Evolutionary conservation across 495 filamentous ascomycete genomes (phyloP), one percentile per base, ranked within the genome.

Genomic region (Entonaema liquescens): DNA sequence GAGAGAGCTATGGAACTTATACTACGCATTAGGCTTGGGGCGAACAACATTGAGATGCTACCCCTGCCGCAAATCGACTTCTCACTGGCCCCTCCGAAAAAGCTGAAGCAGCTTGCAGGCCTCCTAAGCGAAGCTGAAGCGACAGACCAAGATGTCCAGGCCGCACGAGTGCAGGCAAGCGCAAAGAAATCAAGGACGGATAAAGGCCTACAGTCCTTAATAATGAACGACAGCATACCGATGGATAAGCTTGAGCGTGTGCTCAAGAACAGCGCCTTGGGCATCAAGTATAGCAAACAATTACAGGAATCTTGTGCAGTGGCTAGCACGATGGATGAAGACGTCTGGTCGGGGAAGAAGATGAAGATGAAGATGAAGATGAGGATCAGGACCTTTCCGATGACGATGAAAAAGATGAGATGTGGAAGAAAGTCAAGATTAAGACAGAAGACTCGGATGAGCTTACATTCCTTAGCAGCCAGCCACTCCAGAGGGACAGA

Each of bases 1-100:
- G 74, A 76, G 33, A 59, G 74, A 23, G 74, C 74, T 0, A 59
- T 76, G 59, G 74, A 76, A 38, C 44, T 76, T 19, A 71, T 67
- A 56, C 65, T 76, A 21, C 74, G 74, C 0, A 56, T 74, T n/a
- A 54, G 72, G 4, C 69, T 76, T 3, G 74, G 72, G 9, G 42
- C 72, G 0, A 58, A 35, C 0, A 56, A 50, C n/a, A 56, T 74
- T 11, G 63, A 55, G 17, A 74, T 76, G 72, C 33, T 76, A 15
- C 74, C 74, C 5, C 61, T 63, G 5, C 74, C 74, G 0, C 58
- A 56, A 15, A 74, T 74, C 31, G 58, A 72, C 33, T 56, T 77
- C 26, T 71, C 72, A 1, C 36, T 54, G 1, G 62, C 59, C 2
- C 4, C 64, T 5, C 11, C 26, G 15, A 0, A 28, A 0, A 68